phyloP scores from a whole-genome alignment of 345 rosid genomes.

The Salix exigua region DNA sequence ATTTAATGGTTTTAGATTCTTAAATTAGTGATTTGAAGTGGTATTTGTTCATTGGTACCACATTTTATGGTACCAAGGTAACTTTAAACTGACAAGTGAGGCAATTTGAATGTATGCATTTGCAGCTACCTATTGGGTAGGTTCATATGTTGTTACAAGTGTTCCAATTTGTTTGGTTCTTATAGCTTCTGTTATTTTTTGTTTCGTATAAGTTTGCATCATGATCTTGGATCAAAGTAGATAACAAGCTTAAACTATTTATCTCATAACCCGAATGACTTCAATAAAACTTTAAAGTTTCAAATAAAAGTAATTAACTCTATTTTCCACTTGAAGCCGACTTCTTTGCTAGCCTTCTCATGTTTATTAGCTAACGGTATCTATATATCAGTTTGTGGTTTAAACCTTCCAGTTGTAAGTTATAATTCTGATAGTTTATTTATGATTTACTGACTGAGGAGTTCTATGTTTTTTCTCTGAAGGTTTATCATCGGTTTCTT shows the following conservation, averaged over 20 bases:
- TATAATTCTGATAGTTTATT: not conserved
- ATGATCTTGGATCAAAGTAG: not conserved
- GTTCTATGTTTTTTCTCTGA: constrained; percentile 11
- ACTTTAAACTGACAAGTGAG: not conserved
- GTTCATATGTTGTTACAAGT: no score
- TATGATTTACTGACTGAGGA: constrained; percentile 11
- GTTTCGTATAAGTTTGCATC: not conserved
- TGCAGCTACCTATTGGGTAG: no score
- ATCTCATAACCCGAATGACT: not conserved
- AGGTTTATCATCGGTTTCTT: constrained; percentile 89
- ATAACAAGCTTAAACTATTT: not conserved
- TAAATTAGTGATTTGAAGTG: not conserved
- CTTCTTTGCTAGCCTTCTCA: not conserved
- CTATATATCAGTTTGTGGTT: not conserved
- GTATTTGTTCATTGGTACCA: not conserved
- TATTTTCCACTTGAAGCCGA: not conserved
- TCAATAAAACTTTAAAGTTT: not conserved
- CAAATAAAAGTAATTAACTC: not conserved
- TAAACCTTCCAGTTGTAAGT: not conserved
- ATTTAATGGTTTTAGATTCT: not conserved
- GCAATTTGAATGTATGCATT: not conserved
- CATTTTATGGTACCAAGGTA: not conserved
- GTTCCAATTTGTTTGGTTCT: not conserved
- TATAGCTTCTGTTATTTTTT: not conserved
- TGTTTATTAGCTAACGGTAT: not conserved